phyloP scores from a whole-genome alignment of 208 protist genomes.

The Leishmania amazonensis region DNA sequence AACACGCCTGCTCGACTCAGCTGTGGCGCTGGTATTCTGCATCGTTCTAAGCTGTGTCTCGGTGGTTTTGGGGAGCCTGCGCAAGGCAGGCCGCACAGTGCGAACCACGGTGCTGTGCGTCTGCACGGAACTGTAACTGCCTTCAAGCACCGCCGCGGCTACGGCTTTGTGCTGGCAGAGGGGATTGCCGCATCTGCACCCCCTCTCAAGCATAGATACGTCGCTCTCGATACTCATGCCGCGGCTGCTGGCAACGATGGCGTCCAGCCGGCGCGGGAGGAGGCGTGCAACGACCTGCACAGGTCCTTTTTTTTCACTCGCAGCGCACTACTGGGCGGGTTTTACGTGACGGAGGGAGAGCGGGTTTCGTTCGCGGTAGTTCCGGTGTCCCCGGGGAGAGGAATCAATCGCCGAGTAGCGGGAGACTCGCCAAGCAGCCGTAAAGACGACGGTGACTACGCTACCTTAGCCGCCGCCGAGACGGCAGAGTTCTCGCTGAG shows the following conservation, averaged over 20 bases:
- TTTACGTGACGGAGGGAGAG: constrained; percentile 78
- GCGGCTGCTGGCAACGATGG: not conserved
- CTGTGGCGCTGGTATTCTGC: not conserved
- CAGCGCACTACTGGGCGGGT: constrained; percentile 50
- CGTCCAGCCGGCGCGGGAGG: not conserved
- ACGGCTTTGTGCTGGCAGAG: constrained; percentile 77
- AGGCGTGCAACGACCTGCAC: not conserved
- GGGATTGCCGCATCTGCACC: constrained; percentile 22
- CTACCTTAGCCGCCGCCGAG: not conserved
- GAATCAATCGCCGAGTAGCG: not conserved
- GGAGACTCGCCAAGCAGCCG: not conserved
- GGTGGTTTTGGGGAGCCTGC: not conserved
- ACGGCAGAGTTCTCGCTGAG: not conserved
- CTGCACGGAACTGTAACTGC: constrained; percentile 74
- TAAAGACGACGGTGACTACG: not conserved
- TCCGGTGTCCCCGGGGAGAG: not conserved
- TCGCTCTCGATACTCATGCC: not conserved
- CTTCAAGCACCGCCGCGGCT: constrained; percentile 87
- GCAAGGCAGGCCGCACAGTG: not conserved
- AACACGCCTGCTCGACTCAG: constrained; percentile 1
- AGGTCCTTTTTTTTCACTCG: constrained; percentile 74
- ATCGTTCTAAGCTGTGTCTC: not conserved
- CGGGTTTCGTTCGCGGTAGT: constrained; percentile 58
- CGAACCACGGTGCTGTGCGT: constrained; percentile 12
- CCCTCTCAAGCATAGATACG: constrained; percentile 2